Conservation (phyloP, 148 eudicot species). For the Rhododendron kiyosumense region DNA sequence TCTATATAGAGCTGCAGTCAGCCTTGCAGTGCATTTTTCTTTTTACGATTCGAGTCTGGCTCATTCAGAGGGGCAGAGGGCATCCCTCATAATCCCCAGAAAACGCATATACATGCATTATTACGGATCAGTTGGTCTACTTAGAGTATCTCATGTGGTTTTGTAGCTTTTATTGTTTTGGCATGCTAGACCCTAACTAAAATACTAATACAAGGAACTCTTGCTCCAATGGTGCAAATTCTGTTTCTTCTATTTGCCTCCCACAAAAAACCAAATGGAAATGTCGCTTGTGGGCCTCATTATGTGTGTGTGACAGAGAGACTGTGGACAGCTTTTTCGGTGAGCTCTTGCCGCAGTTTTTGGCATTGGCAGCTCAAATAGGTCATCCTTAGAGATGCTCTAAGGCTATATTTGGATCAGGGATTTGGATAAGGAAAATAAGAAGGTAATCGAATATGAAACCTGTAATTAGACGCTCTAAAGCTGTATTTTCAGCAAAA, state of each 20-base stretch:
- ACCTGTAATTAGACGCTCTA: not conserved
- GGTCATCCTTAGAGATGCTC: not conserved
- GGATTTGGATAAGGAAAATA: not conserved
- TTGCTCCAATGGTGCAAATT: not conserved
- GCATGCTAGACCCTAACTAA: not conserved
- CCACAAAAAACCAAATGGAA: not conserved
- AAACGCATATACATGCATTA: not conserved
- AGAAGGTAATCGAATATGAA: not conserved
- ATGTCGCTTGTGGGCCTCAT: not conserved
- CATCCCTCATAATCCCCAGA: not conserved
- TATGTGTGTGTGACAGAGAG: not conserved
- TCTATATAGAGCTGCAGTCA: not conserved
- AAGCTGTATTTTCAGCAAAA: not conserved
- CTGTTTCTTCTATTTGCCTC: not conserved
- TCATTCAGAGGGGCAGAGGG: not conserved
- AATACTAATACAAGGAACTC: not conserved
- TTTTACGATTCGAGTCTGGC: not conserved
- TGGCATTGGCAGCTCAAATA: not conserved
- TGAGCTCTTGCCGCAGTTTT: not conserved
- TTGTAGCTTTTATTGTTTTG: not conserved
- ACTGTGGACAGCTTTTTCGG: not conserved
- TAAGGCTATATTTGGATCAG: not conserved
- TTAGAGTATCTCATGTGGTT: not conserved
- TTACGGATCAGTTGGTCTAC: not conserved
- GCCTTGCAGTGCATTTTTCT: not conserved